Evolutionary conservation across 2,329 filamentous ascomycete species (phyloP), one percentile per base, ranked within the genome.

Genomic region (Thelonectria rubi): DNA sequence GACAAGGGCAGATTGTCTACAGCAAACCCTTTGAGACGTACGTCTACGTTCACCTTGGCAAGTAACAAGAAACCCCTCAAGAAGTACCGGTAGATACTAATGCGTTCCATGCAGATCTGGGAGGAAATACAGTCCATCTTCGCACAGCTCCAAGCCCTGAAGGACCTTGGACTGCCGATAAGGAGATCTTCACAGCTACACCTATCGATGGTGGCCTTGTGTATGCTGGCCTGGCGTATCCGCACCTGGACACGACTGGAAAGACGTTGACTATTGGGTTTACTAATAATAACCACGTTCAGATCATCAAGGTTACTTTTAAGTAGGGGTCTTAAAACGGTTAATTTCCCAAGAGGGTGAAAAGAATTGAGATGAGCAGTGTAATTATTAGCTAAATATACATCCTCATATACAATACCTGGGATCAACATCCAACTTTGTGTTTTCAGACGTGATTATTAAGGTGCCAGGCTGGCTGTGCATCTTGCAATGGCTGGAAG

Each of bases 271-370:
- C 74, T 1, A 70, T 79, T 47, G 77, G 76, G 0, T 80, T 72
- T 37, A 80, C 76, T 1, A 80, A 79, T 56, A 75, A 78, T 26
- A 78, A 78, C 51, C 72, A 74, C 40, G 77, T 77, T 8, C 73
- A 79, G 53, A 68, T 79, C 1, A 71, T 79, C 43, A 76, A 69
- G 49, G 74, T 71, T 8, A 63, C 69, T 0, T 77, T 78, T 55
- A 20, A 12, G 7, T 58, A 54, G 47, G 2, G 14, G 21, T 10
- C 2, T 47, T 34, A n/a, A n/a, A 6, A 10, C 20, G 10, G 24
- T 50, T 34, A 30, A 17, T 30, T 15, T n/a, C n/a, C n/a, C n/a
- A n/a, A n/a, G n/a, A n/a, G n/a, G n/a, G n/a, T n/a, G n/a, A n/a
- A n/a, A n/a, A n/a, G n/a, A n/a, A n/a, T n/a, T n/a, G n/a, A n/a